phyloP scores from a whole-genome alignment of 306 rosid genomes.

The Rosa rugosa region DNA sequence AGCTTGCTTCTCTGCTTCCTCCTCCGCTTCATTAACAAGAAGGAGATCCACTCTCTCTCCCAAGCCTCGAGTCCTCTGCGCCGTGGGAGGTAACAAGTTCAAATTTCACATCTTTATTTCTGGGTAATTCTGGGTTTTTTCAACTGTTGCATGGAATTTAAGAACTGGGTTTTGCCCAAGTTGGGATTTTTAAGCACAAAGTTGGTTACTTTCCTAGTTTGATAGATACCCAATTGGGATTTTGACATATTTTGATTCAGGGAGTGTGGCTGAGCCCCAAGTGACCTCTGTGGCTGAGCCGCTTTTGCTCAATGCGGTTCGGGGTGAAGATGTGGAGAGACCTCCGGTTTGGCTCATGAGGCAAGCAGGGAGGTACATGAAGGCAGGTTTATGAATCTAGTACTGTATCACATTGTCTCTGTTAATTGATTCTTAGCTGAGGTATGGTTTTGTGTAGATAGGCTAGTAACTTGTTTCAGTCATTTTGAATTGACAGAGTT shows the following conservation, averaged over 20 bases:
- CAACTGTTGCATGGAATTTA: background rate
- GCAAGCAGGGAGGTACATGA: slow-evolving; percentile 99
- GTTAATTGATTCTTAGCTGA: background rate
- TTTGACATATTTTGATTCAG: slow-evolving; percentile 31
- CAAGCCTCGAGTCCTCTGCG: slow-evolving; percentile 46
- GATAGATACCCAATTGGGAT: background rate
- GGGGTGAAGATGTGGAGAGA: slow-evolving; percentile 76
- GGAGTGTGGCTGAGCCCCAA: slow-evolving; percentile 66
- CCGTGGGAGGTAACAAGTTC: slow-evolving; percentile 55
- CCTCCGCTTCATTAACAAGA: slow-evolving; percentile 24
- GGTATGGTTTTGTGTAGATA: background rate
- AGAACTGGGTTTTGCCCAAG: background rate
- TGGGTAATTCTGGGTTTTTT: background rate
- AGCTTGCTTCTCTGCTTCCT: slow-evolving; percentile 43
- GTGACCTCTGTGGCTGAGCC: slow-evolving; percentile 56
- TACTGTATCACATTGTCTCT: slow-evolving; percentile 12
- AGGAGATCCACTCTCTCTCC: slow-evolving; percentile 38
- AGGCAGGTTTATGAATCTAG: slow-evolving; percentile 66
- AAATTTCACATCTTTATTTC: background rate
- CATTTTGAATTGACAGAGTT: slow-evolving; percentile 54
- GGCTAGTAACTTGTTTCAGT: slow-evolving; percentile 21
- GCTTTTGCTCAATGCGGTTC: slow-evolving; percentile 81
- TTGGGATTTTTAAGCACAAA: background rate
- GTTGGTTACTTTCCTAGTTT: background rate
- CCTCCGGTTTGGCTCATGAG: slow-evolving; percentile 99